Percentiles rank a stretch among this genome's conserved stretches.
These are phyloP conservation scores for Ogataea populi-albae DNA, from an alignment of 805 yeast genomes.

Conservation along the genomic window DNA sequence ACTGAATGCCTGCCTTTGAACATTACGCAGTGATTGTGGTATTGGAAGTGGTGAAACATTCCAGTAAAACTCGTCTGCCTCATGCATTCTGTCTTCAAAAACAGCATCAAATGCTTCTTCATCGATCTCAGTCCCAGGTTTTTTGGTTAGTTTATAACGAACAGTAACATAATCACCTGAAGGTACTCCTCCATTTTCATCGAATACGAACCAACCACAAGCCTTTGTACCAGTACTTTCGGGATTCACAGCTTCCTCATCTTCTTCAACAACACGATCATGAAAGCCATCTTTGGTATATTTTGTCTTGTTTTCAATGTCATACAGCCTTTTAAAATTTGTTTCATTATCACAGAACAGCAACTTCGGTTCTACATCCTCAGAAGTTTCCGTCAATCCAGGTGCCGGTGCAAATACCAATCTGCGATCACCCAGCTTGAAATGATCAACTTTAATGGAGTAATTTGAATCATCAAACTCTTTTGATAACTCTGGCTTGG, in stretches of 20 bases:
- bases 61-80: slow-evolving; percentile 93
- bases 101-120: slow-evolving; percentile 70
- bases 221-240: slow-evolving; percentile 73
- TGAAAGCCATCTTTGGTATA: slow-evolving; percentile 91
- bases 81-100: slow-evolving; percentile 71
- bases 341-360: slow-evolving; percentile 90
- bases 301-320: slow-evolving; percentile 53
- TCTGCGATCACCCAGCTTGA: slow-evolving; percentile 64
- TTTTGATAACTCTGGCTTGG: slow-evolving; percentile 48
- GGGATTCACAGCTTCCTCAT: slow-evolving; percentile 65
- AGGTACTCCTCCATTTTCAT: slow-evolving; percentile 73
- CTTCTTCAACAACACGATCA: slow-evolving; percentile 66
- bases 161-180: slow-evolving; percentile 85
- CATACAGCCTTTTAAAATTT: slow-evolving; percentile 64
- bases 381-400: slow-evolving; percentile 53
- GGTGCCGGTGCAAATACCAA: slow-evolving; percentile 82
- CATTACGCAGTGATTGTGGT: slow-evolving; percentile 70
- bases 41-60: slow-evolving; percentile 82
- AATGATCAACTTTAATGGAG: slow-evolving; percentile 60
- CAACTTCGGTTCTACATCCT: slow-evolving; percentile 72
- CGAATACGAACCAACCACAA: slow-evolving; percentile 80
- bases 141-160: slow-evolving; percentile 59
- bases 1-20: slow-evolving; percentile 92
- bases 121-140: slow-evolving; percentile 45
- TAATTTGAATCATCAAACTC: slow-evolving; percentile 39